These are phyloP conservation scores for Magnusiomyces suaveolens DNA, from an alignment of 1,139 yeast genomes.

Conservation along the genomic window DNA sequence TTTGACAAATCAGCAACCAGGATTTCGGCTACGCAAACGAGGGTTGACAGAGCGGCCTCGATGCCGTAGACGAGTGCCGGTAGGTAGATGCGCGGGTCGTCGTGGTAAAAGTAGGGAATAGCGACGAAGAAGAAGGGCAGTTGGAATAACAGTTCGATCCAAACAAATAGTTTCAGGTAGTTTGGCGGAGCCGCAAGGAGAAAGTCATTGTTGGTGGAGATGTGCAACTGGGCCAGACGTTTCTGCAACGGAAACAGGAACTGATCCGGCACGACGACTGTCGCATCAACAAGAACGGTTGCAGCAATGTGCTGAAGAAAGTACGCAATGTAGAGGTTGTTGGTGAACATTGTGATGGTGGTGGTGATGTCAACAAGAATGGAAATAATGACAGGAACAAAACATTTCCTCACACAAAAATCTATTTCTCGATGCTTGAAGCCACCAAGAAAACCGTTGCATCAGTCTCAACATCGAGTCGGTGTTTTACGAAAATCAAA, in stretches of 20 bases:
- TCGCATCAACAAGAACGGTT: slow-evolving; percentile 64
- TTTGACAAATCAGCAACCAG: slow-evolving; percentile 20
- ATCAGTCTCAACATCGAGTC: too few relatives aligned
- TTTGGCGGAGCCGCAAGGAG: slow-evolving; percentile 47
- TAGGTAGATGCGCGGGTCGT: slow-evolving; percentile 36
- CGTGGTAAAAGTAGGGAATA: slow-evolving; percentile 22
- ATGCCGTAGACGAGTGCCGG: slow-evolving; percentile 59
- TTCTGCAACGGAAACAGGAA: slow-evolving; percentile 44
- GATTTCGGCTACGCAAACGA: slow-evolving; percentile 43
- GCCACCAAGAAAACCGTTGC: too few relatives aligned
- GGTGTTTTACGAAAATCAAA: too few relatives aligned
- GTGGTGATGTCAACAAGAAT: too few relatives aligned
- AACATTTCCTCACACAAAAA: too few relatives aligned
- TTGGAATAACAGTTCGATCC: slow-evolving; percentile 63
- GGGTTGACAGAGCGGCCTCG: slow-evolving; percentile 66
- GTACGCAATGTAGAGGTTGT: slow-evolving; percentile 44
- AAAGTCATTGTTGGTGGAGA: slow-evolving; percentile 57
- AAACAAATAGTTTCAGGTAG: slow-evolving; percentile 67
- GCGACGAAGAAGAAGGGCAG: slow-evolving; percentile 61
- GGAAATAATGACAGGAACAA: too few relatives aligned
- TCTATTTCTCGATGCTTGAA: too few relatives aligned
- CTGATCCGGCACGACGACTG: slow-evolving; percentile 52
- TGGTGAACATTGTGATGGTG: too few relatives aligned
- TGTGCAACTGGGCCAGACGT: slow-evolving; percentile 47
- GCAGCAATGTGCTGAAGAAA: slow-evolving; percentile 60